Percentiles rank a stretch among this genome's conserved stretches.
phyloP scores from a whole-genome alignment of 2,329 filamentous ascomycete species.

The Paraphaeosphaeria minitans region DNA sequence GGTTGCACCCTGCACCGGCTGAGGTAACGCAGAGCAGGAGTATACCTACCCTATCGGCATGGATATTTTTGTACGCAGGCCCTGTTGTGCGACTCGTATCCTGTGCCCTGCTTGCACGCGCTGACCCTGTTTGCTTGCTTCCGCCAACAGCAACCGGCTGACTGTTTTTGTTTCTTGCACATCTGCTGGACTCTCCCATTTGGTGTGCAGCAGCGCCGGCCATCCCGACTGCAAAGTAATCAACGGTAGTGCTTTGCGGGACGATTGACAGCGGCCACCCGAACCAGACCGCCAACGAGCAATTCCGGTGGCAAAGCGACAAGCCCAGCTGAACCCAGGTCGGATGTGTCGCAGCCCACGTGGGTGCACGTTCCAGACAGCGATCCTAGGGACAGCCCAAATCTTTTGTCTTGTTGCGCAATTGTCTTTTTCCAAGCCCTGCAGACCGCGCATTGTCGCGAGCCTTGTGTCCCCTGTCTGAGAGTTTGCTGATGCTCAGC shows the following conservation, averaged over 20 bases:
- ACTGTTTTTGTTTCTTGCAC: neutral
- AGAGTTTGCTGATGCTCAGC: constrained; percentile 4
- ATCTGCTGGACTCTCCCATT: constrained; percentile 3
- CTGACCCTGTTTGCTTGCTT: constrained; percentile 14
- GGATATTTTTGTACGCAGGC: constrained; percentile 41
- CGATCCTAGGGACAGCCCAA: constrained; percentile 15
- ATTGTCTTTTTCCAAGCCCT: constrained; percentile 25
- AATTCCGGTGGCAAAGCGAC: constrained; percentile 21
- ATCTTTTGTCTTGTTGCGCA: constrained; percentile 25
- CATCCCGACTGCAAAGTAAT: constrained; percentile 11
- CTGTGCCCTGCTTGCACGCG: constrained; percentile 15
- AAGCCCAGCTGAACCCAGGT: constrained; percentile 17
- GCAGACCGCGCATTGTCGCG: constrained; percentile 10
- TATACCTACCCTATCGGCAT: constrained; percentile 23
- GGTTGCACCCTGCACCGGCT: constrained; percentile 23
- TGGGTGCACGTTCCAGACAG: constrained; percentile 28
- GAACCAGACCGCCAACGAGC: constrained; percentile 16
- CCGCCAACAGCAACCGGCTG: constrained; percentile 11
- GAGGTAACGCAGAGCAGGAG: constrained; percentile 24
- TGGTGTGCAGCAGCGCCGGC: constrained; percentile 6
- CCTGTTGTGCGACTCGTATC: constrained; percentile 38
- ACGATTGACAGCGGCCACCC: neutral
- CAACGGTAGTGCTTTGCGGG: constrained; percentile 3
- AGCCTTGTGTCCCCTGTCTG: constrained; percentile 2
- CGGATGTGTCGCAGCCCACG: constrained; percentile 32